Evolutionary conservation across 1,139 yeast species (phyloP).

Genomic region (Yamadazyma sp.): DNA sequence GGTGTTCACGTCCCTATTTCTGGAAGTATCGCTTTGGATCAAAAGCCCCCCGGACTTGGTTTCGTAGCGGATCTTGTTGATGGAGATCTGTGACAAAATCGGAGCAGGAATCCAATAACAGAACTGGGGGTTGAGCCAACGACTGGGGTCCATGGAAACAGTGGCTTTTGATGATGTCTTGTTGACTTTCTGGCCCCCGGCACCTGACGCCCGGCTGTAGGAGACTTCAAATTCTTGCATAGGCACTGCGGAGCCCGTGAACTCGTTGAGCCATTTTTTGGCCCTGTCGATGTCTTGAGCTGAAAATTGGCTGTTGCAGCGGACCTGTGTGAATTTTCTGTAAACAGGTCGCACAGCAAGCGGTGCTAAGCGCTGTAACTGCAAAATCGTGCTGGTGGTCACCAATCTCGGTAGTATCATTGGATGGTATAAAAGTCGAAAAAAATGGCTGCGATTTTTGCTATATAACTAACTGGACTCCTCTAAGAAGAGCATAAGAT

Average conservation of each 20-base stretch:
- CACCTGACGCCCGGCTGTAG: constrained; percentile 80
- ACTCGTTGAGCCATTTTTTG: constrained; percentile 13
- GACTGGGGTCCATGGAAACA: constrained; percentile 45
- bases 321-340: too few relatives aligned
- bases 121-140: constrained; percentile 47
- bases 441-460: constrained; percentile 2
- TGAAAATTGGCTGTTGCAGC: background rate
- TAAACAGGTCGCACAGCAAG: too few relatives aligned
- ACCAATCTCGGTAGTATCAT: background rate
- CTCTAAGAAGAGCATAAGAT: too few relatives aligned
- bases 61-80: constrained; percentile 49
- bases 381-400: background rate
- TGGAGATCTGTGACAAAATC: constrained; percentile 44
- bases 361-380: too few relatives aligned
- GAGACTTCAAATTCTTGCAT: constrained; percentile 47
- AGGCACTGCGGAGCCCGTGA: constrained; percentile 46
- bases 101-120: constrained; percentile 65
- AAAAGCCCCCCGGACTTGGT: constrained; percentile 59
- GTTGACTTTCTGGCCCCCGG: constrained; percentile 95
- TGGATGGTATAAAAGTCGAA: background rate
- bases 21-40: constrained; percentile 59
- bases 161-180: constrained; percentile 82
- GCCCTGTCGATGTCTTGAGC: constrained; percentile 31
- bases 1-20: constrained; percentile 61
- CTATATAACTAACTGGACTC: too few relatives aligned